Percentiles rank a stretch among this genome's conserved stretches.
Conservation (phyloP, 164 flowering plant genomes). For the Macadamia tetraphylla region DNA sequence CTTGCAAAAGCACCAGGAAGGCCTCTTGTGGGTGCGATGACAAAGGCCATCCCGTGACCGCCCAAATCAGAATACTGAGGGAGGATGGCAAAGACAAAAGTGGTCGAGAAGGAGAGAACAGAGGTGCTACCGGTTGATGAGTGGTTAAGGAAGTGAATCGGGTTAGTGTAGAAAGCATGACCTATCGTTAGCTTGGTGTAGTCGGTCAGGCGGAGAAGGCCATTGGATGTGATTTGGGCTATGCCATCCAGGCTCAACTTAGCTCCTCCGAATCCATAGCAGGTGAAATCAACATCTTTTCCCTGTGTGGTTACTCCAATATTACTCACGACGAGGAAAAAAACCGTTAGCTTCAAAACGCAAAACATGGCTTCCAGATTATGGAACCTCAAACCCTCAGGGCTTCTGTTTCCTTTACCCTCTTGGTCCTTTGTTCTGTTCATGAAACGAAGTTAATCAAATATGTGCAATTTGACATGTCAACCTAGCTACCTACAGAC, state of each 20-base stretch:
- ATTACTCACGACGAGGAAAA: too few species aligned
- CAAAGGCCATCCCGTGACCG: constrained; percentile 24
- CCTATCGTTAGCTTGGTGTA: not conserved
- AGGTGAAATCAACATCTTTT: not conserved
- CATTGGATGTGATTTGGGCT: constrained; percentile 9
- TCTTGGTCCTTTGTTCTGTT: too few species aligned
- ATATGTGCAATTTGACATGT: too few species aligned
- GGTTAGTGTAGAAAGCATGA: constrained; percentile 5
- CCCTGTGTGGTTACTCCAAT: too few species aligned
- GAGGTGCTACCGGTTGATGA: not conserved
- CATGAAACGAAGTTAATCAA: too few species aligned
- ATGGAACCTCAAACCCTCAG: too few species aligned
- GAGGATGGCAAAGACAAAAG: constrained; percentile 25
- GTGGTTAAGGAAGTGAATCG: constrained; percentile 12
- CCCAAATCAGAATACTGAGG: not conserved
- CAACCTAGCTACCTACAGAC: too few species aligned
- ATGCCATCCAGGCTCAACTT: constrained; percentile 3
- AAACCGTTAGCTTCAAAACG: too few species aligned
- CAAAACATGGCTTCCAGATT: too few species aligned
- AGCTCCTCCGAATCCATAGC: constrained; percentile 4
- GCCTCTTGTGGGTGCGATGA: constrained; percentile 14
- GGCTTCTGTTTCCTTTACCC: too few species aligned
- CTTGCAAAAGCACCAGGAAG: constrained; percentile 9
- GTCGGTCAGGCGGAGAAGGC: not conserved
- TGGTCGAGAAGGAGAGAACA: constrained; percentile 23